Base-by-base conservation (phyloP, 371 early-diverging fungal species). In the Mortierella sp. region DNA sequence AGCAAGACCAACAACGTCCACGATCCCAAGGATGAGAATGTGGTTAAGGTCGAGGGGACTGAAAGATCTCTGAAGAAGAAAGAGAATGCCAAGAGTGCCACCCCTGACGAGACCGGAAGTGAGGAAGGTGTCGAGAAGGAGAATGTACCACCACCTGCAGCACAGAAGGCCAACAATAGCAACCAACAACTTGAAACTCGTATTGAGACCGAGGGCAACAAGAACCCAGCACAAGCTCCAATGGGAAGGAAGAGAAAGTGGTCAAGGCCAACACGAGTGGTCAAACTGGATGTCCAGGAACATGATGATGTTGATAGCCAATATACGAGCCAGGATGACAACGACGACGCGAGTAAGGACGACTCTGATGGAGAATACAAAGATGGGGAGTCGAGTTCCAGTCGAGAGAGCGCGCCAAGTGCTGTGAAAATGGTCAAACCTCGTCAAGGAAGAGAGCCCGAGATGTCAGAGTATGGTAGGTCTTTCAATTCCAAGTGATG, bases 381-480 rank as follows among this genome's bases (percentile, higher is more conserved):
- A 3, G 41, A 53, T 24, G 60, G 44, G 9, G 39, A 13, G n/a
- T 22, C 34, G 9, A n/a, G 48, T 29, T 21, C 39, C 17, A 25
- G 22, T 10, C 22, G 24, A 54, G 22, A 19, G n/a, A 21, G 28
- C 22, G 22, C 46, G 22, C 10, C 6, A 3, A 27, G 28, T 14
- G 8, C 43, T 27, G 3, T 39, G n/a, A n/a, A n/a, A 37, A n/a
- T 14, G 40, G 21, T 14, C 27, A n/a, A 29, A 54, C 13, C 31
- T 22, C 22, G 50, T 28, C 46, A 48, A 54, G 54, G 29, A 39
- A 28, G 27, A 0, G 49, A 67, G 28, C 34, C 54, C 7, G 58
- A 57, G 29, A 17, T 72, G 19, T 72, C 73, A 14, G 73, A 72
- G 44, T 72, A 72, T 46, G 73, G 73, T 67, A 58, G 7, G 48